A percentile compares a stretch with the other conserved stretches of the same genome.
Evolutionary conservation across 225 moss, liverwort and hornwort genomes (phyloP).

Genomic region (Takakia lepidozioides): DNA sequence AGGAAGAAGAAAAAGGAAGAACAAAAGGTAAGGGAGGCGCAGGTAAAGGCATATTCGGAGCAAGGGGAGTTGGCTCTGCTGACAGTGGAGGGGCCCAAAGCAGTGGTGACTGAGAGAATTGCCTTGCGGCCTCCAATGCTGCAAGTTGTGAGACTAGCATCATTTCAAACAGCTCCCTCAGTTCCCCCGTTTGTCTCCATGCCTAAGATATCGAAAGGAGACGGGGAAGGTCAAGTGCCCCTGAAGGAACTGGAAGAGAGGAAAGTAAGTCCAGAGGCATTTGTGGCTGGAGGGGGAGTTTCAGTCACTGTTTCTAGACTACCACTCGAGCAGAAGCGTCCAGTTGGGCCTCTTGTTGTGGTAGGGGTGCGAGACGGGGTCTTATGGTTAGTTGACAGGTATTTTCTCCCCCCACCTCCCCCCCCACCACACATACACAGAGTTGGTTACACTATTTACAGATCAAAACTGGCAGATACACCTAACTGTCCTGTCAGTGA

Average conservation of each 20-base stretch:
- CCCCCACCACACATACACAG: neutral
- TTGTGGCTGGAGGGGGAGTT: constrained; percentile 90
- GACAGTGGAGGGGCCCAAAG: constrained; percentile 66
- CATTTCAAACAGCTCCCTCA: constrained; percentile 85
- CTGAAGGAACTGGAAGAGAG: constrained; percentile 76
- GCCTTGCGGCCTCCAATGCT: constrained; percentile 92
- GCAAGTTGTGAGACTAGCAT: constrained; percentile 97
- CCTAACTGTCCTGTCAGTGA: too few species aligned
- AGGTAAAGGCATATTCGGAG: constrained; percentile 49
- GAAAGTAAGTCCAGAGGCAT: constrained; percentile 62
- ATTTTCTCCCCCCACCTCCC: constrained; percentile 1
- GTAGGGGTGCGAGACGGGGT: constrained; percentile 97
- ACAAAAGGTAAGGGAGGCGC: constrained; percentile 60
- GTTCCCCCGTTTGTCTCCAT: constrained; percentile 76
- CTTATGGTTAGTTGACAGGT: constrained; percentile 99
- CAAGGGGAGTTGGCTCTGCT: constrained; percentile 83
- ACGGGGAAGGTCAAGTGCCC: constrained; percentile 55
- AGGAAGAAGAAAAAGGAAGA: constrained; percentile 88
- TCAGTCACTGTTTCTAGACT: constrained; percentile 90
- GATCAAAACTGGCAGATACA: too few species aligned
- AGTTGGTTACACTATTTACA: too few species aligned
- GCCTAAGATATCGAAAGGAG: constrained; percentile 71
- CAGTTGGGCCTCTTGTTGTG: constrained; percentile 86
- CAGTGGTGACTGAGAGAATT: constrained; percentile 51
- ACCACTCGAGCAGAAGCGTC: constrained; percentile 92